Base-by-base conservation (phyloP, 2,329 filamentous ascomycete genomes). In the Phaeosphaeriaceae sp. region DNA sequence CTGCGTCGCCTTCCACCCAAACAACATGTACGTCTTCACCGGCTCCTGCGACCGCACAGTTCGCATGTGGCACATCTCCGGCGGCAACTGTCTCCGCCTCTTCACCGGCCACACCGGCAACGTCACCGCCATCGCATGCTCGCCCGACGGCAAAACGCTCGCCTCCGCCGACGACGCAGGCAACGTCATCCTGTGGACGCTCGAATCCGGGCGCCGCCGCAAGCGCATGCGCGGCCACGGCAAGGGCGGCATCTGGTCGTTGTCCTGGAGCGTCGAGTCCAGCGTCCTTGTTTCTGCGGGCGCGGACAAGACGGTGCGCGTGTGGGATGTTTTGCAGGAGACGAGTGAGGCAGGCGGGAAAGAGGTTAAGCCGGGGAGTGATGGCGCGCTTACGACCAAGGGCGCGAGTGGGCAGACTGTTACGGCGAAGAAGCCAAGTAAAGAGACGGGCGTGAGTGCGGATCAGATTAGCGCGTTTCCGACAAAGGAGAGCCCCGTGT, bases 401-500 rank as follows among this genome's bases (percentile, higher is more conserved):
- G 80, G 83, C 36, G 77, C 78, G 16, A 73, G 72, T 4, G 74
- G 76, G 13, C 76, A 73, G 6, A 71, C 76, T 6, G 66, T 64
- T 2, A 67, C 76, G 18, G 71, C 71, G 26, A 77, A 73, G 81
- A 96, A 95, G 78, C 90, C 90, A 73, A 85, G 84, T 47, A 97
- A 97, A 73, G 93, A 97, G 64, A 90, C 92, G 3, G 90, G 90
- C 64, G 88, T 96, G 36, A 92, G 88, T 0, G 87, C 92, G 0
- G 94, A 99, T 68, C 94, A 97, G 75, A 95, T 99, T 75, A 91
- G 86, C 57, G 92, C 90, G 1, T 97, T 97, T 70, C 87, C 91
- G 0, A 97, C 94, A 3, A 99, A 99, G 83, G 96, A 96, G 77
- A 93, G 89, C 13, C 92, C 93, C 0, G 90, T 97, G 9, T 90